Evolutionary conservation across 2,329 filamentous ascomycete genomes (phyloP).

Genomic region (Clonostachys sp.): DNA sequence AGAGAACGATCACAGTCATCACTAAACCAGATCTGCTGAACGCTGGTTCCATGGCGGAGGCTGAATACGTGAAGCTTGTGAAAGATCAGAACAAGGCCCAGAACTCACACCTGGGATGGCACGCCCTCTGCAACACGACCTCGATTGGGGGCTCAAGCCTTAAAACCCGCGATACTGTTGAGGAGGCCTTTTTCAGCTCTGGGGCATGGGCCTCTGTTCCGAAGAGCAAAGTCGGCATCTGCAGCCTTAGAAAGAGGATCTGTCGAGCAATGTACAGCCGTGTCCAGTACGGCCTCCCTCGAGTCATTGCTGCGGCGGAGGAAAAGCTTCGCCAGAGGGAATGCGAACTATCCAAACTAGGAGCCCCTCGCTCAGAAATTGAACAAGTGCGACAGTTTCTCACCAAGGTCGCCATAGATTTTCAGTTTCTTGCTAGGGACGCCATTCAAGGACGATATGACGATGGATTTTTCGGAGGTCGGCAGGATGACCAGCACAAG

Average conservation of each 20-base stretch:
- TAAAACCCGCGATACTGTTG: slow-evolving; percentile 15
- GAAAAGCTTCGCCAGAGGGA: slow-evolving; percentile 5
- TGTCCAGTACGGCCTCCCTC: slow-evolving; percentile 2
- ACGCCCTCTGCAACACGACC: slow-evolving; percentile 41
- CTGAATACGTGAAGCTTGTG: slow-evolving; percentile 11
- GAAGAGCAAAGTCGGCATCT: slow-evolving; percentile 5
- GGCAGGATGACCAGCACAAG: slow-evolving; percentile 10
- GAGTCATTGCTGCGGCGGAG: slow-evolving; percentile 4
- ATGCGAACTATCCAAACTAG: slow-evolving; percentile 3
- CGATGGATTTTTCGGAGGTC: slow-evolving; percentile 28
- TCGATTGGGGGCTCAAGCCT: slow-evolving; percentile 12
- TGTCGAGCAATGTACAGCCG: slow-evolving; percentile 3
- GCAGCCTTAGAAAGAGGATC: slow-evolving; percentile 3
- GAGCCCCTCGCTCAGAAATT: slow-evolving; percentile 8
- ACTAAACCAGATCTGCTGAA: slow-evolving; percentile 46
- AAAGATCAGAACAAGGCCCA: slow-evolving; percentile 15
- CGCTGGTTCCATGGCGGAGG: too few relatives aligned
- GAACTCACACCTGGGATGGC: slow-evolving; percentile 37
- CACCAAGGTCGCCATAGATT: slow-evolving; percentile 24
- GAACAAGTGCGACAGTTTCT: slow-evolving; percentile 23
- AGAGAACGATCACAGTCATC: slow-evolving; percentile 50
- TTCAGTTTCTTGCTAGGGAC: slow-evolving; percentile 21
- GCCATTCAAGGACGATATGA: slow-evolving; percentile 19
- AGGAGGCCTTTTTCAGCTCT: slow-evolving; percentile 18
- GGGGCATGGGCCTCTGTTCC: slow-evolving; percentile 10